Evolutionary conservation across 2,329 filamentous ascomycete species (phyloP).

Genomic region (Colletotrichum chlorophyti): DNA sequence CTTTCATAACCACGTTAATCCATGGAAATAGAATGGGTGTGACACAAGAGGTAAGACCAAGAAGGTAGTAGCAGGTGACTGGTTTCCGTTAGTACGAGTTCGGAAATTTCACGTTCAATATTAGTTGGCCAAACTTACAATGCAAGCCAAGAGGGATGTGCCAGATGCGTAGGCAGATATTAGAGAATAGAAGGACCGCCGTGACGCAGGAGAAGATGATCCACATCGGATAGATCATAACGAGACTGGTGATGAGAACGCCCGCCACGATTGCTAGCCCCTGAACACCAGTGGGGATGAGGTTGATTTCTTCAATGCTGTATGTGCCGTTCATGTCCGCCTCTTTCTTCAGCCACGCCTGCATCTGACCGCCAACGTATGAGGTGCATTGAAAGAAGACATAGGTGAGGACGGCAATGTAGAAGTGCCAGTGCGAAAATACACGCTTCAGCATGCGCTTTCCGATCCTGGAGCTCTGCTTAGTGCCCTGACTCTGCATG

Average conservation of each 20-base stretch:
- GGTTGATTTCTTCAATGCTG: slow-evolving; percentile 30
- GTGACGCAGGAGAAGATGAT: slow-evolving; percentile 33
- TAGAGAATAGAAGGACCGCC: slow-evolving; percentile 24
- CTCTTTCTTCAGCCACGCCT: slow-evolving; percentile 30
- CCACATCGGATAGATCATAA: slow-evolving; percentile 41
- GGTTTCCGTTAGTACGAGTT: neutral
- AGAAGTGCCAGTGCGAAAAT: slow-evolving; percentile 37
- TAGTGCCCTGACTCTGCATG: slow-evolving; percentile 31
- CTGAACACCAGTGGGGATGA: slow-evolving; percentile 28
- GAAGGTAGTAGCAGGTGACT: slow-evolving; percentile 28
- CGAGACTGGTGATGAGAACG: slow-evolving; percentile 34
- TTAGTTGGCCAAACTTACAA: neutral
- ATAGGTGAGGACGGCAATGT: slow-evolving; percentile 33
- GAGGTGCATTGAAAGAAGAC: slow-evolving; percentile 31
- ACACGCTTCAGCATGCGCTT: slow-evolving; percentile 35
- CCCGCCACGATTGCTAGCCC: slow-evolving; percentile 33
- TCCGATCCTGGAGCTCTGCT: slow-evolving; percentile 30
- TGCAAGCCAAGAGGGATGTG: slow-evolving; percentile 28
- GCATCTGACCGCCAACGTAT: slow-evolving; percentile 32
- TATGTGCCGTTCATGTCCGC: slow-evolving; percentile 22
- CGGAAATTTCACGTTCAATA: too few relatives aligned
- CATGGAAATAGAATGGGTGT: slow-evolving; percentile 30
- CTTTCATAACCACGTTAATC: slow-evolving; percentile 29
- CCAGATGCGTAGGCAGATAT: slow-evolving; percentile 28
- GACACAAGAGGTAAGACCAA: slow-evolving; percentile 28